Percentiles rank a stretch among this genome's conserved stretches.
These are phyloP conservation scores for Russula olivacea DNA, from an alignment of 768 basidiomycete species.

Conservation along the genomic window DNA sequence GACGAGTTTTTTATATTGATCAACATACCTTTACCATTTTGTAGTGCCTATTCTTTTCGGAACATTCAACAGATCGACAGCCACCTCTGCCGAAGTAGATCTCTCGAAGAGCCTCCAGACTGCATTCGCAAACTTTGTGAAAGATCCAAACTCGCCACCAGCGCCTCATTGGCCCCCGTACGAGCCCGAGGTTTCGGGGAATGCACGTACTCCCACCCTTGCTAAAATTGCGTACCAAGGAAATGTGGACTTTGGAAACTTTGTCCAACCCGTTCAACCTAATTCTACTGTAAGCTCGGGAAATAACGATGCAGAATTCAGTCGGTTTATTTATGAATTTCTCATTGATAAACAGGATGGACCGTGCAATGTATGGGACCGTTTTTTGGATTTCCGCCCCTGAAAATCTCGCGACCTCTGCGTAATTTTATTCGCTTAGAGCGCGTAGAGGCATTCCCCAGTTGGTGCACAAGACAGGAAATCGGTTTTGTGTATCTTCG, in stretches of 20 bases:
- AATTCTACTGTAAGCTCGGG: background rate
- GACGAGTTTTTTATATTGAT: background rate
- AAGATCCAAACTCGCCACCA: conserved; percentile 1
- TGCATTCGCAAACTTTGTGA: conserved; percentile 12
- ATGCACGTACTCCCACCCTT: background rate
- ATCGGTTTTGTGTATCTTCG: too few relatives aligned
- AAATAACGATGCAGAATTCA: background rate
- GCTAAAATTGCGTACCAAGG: conserved; percentile 10
- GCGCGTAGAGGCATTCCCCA: too few relatives aligned
- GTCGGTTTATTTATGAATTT: too few relatives aligned
- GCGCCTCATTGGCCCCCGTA: conserved; percentile 11
- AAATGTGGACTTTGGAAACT: background rate
- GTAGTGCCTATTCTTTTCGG: conserved; percentile 29
- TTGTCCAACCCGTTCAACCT: background rate
- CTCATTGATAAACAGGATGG: background rate
- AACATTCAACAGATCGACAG: conserved; percentile 28
- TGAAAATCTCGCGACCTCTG: background rate
- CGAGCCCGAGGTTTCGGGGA: background rate
- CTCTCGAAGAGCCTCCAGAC: conserved; percentile 27
- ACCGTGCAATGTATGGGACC: conserved; percentile 1
- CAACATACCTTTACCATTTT: background rate
- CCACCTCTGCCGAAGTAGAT: conserved; percentile 25
- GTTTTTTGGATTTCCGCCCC: background rate
- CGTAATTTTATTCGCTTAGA: too few relatives aligned
- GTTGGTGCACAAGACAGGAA: too few relatives aligned